Evolutionary conservation across 2,329 filamentous ascomycete species (phyloP).

Genomic region (Hirsutella rhossiliensis): DNA sequence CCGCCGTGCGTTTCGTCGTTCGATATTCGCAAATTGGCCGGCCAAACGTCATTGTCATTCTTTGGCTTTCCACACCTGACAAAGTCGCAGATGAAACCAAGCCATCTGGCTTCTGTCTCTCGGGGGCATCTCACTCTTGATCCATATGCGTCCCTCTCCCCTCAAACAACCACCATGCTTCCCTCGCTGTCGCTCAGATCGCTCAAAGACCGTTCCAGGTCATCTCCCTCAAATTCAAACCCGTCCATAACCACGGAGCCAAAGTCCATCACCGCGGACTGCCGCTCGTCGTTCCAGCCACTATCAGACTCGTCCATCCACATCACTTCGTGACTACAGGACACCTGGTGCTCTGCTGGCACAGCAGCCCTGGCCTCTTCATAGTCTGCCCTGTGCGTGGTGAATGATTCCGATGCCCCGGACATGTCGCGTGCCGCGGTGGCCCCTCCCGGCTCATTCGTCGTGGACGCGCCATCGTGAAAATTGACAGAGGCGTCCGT

Average conservation of each 20-base stretch:
- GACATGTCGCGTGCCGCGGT: constrained; percentile 19
- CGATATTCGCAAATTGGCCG: too few relatives aligned
- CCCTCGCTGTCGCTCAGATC: constrained; percentile 7
- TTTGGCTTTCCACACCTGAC: too few relatives aligned
- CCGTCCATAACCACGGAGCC: neutral
- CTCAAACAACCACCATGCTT: constrained; percentile 3
- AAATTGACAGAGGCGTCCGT: constrained; percentile 24
- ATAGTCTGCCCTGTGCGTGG: constrained; percentile 17
- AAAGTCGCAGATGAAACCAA: too few relatives aligned
- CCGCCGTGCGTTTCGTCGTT: too few relatives aligned
- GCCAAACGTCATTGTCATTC: too few relatives aligned
- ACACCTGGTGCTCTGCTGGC: constrained; percentile 10
- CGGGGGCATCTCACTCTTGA: too few relatives aligned
- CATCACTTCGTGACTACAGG: neutral
- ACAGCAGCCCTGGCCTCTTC: constrained; percentile 20
- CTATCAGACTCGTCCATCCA: neutral
- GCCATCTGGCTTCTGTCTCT: too few relatives aligned
- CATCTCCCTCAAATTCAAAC: neutral
- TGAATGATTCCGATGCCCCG: constrained; percentile 23
- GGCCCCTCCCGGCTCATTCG: constrained; percentile 17
- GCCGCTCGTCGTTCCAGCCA: constrained; percentile 4
- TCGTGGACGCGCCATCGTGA: constrained; percentile 27
- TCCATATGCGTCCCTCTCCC: too few relatives aligned
- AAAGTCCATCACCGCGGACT: neutral
- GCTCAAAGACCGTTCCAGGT: constrained; percentile 1